These are phyloP conservation scores for Dactylellina drechsleri DNA, from an alignment of 2,329 filamentous ascomycete species.

Conservation along the genomic window DNA sequence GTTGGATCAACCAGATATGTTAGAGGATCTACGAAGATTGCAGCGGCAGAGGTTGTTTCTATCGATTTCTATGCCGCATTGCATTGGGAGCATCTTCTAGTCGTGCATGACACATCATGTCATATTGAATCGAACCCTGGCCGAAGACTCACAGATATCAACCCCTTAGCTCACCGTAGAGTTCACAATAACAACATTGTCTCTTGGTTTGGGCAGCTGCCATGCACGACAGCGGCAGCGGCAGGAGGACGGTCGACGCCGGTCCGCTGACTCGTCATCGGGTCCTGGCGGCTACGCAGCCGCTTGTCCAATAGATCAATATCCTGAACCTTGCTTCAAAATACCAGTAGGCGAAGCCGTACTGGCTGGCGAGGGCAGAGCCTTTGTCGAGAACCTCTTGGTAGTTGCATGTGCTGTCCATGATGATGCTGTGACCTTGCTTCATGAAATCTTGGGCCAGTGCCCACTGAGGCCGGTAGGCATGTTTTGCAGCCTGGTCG, in stretches of 20 bases:
- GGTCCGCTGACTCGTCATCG: slow-evolving; percentile 2
- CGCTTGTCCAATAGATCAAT: neutral
- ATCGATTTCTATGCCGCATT: no score
- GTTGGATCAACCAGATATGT: no score
- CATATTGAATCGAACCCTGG: no score
- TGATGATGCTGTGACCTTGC: slow-evolving; percentile 61
- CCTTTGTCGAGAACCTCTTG: slow-evolving; percentile 60
- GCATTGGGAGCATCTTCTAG: no score
- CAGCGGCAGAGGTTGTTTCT: no score
- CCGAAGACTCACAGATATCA: no score
- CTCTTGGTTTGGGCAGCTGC: neutral
- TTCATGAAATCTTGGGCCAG: slow-evolving; percentile 61
- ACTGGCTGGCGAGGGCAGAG: slow-evolving; percentile 3
- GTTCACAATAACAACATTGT: neutral
- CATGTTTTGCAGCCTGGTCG: slow-evolving; percentile 59
- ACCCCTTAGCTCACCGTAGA: no score
- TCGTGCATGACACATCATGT: no score
- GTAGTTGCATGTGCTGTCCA: slow-evolving; percentile 63
- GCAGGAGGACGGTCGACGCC: neutral
- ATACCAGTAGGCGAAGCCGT: slow-evolving; percentile 59
- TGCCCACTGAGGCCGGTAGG: slow-evolving; percentile 61
- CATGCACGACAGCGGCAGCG: neutral
- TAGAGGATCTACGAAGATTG: no score
- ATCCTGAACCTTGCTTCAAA: slow-evolving; percentile 59
- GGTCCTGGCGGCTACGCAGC: neutral